Conservation (phyloP, 305 asterid species). For the Rubia peregrina region DNA sequence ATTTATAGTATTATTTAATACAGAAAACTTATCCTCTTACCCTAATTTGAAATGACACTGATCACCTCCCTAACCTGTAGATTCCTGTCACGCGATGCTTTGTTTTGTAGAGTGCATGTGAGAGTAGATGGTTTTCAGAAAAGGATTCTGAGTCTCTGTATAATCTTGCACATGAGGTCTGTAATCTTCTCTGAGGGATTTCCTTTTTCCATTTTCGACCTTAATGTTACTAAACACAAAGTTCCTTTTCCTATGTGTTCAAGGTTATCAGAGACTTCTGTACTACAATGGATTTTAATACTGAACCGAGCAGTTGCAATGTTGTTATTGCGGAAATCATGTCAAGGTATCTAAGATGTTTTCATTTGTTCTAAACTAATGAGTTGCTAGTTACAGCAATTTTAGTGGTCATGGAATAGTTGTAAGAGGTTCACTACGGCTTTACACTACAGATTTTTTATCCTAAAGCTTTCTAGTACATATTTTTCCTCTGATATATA, state of each 20-base stretch:
- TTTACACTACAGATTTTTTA: not conserved
- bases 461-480: not conserved
- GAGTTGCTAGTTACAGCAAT: not conserved
- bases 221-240: conserved; percentile 5
- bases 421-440: not conserved
- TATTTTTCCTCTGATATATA: not conserved
- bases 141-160: conserved; percentile 59
- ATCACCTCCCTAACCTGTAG: not conserved
- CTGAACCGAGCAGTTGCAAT: conserved; percentile 39
- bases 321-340: conserved; percentile 49
- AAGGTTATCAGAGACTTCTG: conserved; percentile 57
- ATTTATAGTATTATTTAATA: not conserved
- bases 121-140: conserved; percentile 68
- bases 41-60: not conserved
- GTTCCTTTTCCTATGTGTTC: conserved; percentile 12
- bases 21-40: not conserved
- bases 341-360: conserved; percentile 50
- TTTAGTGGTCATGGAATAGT: not conserved
- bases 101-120: conserved; percentile 72
- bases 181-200: conserved; percentile 1
- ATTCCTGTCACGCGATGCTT: conserved; percentile 5
- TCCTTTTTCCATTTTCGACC: not conserved
- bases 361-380: conserved; percentile 7
- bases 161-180: conserved; percentile 56
- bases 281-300: conserved; percentile 31